phyloP scores from a whole-genome alignment of 805 yeast species.

The Dipodascus geniculatus region DNA sequence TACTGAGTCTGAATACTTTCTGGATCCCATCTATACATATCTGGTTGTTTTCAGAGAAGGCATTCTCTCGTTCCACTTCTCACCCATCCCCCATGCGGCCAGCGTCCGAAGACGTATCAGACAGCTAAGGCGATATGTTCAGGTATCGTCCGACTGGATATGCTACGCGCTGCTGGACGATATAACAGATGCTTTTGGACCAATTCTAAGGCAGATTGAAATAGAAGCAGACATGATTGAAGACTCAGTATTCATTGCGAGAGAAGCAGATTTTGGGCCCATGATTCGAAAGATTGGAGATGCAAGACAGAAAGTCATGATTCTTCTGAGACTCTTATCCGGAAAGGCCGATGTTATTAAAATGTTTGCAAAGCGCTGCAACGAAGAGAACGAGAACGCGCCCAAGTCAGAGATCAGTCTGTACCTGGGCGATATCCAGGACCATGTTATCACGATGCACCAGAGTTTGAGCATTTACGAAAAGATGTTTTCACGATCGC shows the following conservation, averaged over 20 bases:
- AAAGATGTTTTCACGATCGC: conserved; percentile 85
- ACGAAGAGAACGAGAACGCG: conserved; percentile 45
- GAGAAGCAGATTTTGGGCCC: conserved; percentile 56
- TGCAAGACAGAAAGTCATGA: conserved; percentile 84
- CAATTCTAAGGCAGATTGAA: conserved; percentile 46
- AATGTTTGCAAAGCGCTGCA: conserved; percentile 92
- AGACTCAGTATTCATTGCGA: conserved; percentile 72
- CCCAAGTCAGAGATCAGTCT: conserved; percentile 89
- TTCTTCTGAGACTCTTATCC: conserved; percentile 73
- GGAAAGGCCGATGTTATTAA: conserved; percentile 95
- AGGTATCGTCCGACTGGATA: conserved; percentile 52
- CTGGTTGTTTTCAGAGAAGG: conserved; percentile 53
- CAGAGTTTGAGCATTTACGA: conserved; percentile 84
- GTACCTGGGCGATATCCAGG: conserved; percentile 91
- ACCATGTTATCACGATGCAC: conserved; percentile 92
- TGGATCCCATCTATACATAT: conserved; percentile 51
- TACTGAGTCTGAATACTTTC: conserved; percentile 64
- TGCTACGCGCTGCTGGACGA: conserved; percentile 57
- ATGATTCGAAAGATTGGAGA: conserved; percentile 82
- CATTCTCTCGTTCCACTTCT: conserved; percentile 45
- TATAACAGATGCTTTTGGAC: conserved; percentile 54
- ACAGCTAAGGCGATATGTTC: conserved; percentile 49
- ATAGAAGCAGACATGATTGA: conserved; percentile 56
- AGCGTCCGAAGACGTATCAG: conserved; percentile 53
- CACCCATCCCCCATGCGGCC: conserved; percentile 47